These are phyloP conservation scores for Sindora glabra DNA, from an alignment of 306 rosid species.

Conservation along the genomic window DNA sequence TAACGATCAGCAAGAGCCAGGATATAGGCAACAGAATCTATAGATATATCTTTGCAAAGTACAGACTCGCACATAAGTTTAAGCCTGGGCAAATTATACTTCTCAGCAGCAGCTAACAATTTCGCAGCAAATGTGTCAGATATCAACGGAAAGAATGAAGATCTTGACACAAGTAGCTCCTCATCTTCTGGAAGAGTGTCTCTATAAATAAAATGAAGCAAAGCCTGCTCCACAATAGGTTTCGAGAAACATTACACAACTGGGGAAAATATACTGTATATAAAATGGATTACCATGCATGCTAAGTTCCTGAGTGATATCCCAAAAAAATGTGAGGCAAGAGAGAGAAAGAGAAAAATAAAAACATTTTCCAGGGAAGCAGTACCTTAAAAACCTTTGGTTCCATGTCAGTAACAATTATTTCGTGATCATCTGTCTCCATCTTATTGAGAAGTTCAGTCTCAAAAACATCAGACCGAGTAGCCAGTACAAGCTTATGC, in stretches of 20 bases:
- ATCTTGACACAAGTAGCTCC: conserved; percentile 52
- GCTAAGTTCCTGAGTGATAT: no score
- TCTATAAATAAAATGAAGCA: conserved; percentile 82
- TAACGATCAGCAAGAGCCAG: conserved; percentile 85
- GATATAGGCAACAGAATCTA: conserved; percentile 80
- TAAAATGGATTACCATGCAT: background rate
- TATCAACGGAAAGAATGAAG: conserved; percentile 52
- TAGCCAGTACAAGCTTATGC: conserved; percentile 85
- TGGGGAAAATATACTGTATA: background rate
- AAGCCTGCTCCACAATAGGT: conserved; percentile 55
- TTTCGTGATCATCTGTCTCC: conserved; percentile 52
- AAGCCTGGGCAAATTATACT: conserved; percentile 76
- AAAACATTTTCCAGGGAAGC: background rate
- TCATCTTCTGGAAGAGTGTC: conserved; percentile 82
- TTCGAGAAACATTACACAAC: conserved; percentile 21
- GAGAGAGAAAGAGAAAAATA: background rate
- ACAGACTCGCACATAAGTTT: conserved; percentile 90
- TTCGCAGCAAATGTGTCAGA: conserved; percentile 78
- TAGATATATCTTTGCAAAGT: conserved; percentile 86
- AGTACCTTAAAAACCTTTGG: conserved; percentile 94
- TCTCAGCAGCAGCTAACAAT: conserved; percentile 84
- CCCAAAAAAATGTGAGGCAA: background rate
- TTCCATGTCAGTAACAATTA: conserved; percentile 61
- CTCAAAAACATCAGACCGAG: conserved; percentile 76
- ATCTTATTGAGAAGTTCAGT: conserved; percentile 45